phyloP scores from a whole-genome alignment of 129 eudicot species.

The Apium graveolens region DNA sequence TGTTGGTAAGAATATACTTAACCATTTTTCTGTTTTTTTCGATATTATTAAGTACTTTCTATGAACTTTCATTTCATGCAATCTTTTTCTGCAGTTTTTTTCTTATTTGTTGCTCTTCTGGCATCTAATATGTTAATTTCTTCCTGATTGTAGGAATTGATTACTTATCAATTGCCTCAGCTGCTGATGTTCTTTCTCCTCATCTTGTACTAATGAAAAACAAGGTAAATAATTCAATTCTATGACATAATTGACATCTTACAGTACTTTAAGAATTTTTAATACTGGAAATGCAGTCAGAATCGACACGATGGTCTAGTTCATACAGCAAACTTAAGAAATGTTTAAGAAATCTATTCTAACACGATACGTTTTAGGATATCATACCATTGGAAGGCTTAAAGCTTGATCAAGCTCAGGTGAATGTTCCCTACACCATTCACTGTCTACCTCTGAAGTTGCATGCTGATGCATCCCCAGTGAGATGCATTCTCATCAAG shows the following conservation, averaged over 20 bases:
- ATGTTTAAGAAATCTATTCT: not conserved
- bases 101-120: not conserved
- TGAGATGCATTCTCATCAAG: conserved; percentile 22
- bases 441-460: conserved; percentile 30
- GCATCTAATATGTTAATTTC: not conserved
- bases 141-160: not conserved
- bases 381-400: conserved; percentile 28
- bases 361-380: conserved; percentile 10
- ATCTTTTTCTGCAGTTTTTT: not conserved
- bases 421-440: conserved; percentile 15
- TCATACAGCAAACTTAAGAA: too few species aligned
- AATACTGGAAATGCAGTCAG: not conserved
- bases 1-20: conserved; percentile 32
- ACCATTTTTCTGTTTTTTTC: not conserved
- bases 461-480: conserved; percentile 29
- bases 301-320: too few species aligned
- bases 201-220: not conserved
- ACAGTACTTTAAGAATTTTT: not conserved
- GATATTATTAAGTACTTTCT: not conserved
- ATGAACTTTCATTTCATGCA: too few species aligned
- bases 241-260: not conserved
- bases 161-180: not conserved
- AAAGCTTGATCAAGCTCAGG: conserved; percentile 19
- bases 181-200: not conserved
- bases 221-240: not conserved